Conservation (phyloP, 441 rosid species). For the Syzygium syzygioides region DNA sequence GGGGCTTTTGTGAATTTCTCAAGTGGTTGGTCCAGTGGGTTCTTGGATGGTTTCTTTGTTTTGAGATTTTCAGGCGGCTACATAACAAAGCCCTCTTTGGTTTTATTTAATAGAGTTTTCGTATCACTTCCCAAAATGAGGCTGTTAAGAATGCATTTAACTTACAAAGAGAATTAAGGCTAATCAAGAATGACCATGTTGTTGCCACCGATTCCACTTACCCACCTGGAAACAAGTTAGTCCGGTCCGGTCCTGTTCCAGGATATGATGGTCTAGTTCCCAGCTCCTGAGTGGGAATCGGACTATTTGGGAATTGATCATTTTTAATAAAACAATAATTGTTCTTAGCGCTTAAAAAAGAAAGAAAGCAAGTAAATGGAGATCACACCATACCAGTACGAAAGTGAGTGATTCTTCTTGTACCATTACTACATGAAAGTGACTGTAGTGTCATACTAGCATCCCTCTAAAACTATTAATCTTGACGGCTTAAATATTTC, state of each 20-base stretch:
- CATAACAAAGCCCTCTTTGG: not conserved
- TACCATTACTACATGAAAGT: too few relatives aligned
- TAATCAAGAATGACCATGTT: not conserved
- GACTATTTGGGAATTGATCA: too few relatives aligned
- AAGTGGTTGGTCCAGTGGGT: not conserved
- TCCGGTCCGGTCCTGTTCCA: too few relatives aligned
- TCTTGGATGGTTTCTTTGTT: not conserved
- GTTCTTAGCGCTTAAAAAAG: too few relatives aligned
- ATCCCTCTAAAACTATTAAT: not conserved
- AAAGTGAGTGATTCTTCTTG: too few relatives aligned
- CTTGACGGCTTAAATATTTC: not conserved
- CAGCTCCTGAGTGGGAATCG: accelerated
- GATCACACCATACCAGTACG: too few relatives aligned
- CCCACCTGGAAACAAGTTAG: too few relatives aligned
- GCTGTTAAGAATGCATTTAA: not conserved
- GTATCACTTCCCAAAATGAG: not conserved
- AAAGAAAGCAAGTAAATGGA: too few relatives aligned
- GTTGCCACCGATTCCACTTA: not conserved
- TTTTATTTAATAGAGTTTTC: not conserved
- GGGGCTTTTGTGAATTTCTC: not conserved
- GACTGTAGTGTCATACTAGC: too few relatives aligned
- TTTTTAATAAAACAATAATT: too few relatives aligned
- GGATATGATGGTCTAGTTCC: too few relatives aligned
- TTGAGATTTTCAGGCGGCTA: not conserved
- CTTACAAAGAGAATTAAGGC: not conserved